phyloP scores from a whole-genome alignment of 352 stramenopile species.

The Globisporangium canariense region DNA sequence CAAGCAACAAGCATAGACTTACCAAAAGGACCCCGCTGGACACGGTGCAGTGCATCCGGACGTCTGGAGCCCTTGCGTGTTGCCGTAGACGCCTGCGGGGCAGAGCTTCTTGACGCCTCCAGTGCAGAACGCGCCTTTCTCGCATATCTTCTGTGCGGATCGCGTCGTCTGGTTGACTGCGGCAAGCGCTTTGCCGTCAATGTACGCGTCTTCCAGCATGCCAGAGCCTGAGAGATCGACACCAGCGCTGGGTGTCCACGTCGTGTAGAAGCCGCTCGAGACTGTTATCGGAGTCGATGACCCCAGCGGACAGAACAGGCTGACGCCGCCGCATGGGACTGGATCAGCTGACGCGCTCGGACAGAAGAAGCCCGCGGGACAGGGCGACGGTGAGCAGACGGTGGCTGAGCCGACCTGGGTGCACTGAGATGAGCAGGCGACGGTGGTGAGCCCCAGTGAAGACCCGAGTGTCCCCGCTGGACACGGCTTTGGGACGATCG shows the following conservation, averaged over 20 bases:
- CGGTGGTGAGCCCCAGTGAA: slow-evolving; percentile 33
- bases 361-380: slow-evolving; percentile 59
- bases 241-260: slow-evolving; percentile 24
- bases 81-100: slow-evolving; percentile 45
- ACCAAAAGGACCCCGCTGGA: slow-evolving; percentile 67
- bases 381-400: slow-evolving; percentile 44
- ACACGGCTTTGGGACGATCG: slow-evolving; percentile 38
- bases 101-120: slow-evolving; percentile 52
- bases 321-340: slow-evolving; percentile 31
- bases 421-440: slow-evolving; percentile 44
- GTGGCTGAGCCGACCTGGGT: slow-evolving; percentile 16
- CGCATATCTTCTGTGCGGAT: slow-evolving; percentile 40
- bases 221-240: slow-evolving; percentile 6
- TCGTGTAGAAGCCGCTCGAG: slow-evolving; percentile 56
- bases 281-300: slow-evolving; percentile 36
- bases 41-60: slow-evolving; percentile 51
- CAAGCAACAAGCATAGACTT: not conserved
- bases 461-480: slow-evolving; percentile 42
- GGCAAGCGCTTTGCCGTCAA: slow-evolving; percentile 35
- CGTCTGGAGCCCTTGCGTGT: slow-evolving; percentile 29
- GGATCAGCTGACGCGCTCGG: slow-evolving; percentile 31
- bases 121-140: slow-evolving; percentile 54
- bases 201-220: slow-evolving; percentile 33
- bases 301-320: slow-evolving; percentile 47
- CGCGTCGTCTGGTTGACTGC: slow-evolving; percentile 38